Evolutionary conservation across 805 yeast species (phyloP).

Genomic region (Ogataea glucozyma): DNA sequence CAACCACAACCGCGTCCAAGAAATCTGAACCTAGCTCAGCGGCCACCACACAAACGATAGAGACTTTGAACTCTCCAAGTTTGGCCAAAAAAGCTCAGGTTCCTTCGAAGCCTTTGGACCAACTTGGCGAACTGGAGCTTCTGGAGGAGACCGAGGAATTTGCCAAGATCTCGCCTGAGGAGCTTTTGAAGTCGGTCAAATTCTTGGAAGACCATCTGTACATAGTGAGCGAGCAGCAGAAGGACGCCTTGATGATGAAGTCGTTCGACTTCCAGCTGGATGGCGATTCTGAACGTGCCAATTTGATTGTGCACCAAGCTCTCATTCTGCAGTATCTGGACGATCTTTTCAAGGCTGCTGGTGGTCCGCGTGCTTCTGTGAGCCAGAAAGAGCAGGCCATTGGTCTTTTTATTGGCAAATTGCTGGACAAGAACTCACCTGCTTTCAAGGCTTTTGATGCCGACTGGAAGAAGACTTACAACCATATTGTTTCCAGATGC

Average conservation of each 20-base stretch:
- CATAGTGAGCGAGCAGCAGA: slow-evolving; percentile 79
- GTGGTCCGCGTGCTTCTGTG: slow-evolving; percentile 21
- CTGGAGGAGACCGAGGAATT: slow-evolving; percentile 67
- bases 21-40: too few relatives aligned
- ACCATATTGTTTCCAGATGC: slow-evolving; percentile 78
- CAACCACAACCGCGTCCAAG: slow-evolving; percentile 17
- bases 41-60: slow-evolving; percentile 25
- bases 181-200: slow-evolving; percentile 50
- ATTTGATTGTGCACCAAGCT: slow-evolving; percentile 76
- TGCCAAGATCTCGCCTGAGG: slow-evolving; percentile 52
- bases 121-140: slow-evolving; percentile 52
- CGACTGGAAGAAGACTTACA: slow-evolving; percentile 72
- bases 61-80: slow-evolving; percentile 33
- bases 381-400: slow-evolving; percentile 42
- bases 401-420: slow-evolving; percentile 65
- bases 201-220: slow-evolving; percentile 59
- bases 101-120: slow-evolving; percentile 36
- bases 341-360: slow-evolving; percentile 33
- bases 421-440: slow-evolving; percentile 53
- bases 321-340: slow-evolving; percentile 67
- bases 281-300: slow-evolving; percentile 54
- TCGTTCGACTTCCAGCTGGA: slow-evolving; percentile 83
- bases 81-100: slow-evolving; percentile 11
- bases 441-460: slow-evolving; percentile 69
- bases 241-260: slow-evolving; percentile 89